phyloP scores from a whole-genome alignment of 78 protist species.

The Guillardia theta region DNA sequence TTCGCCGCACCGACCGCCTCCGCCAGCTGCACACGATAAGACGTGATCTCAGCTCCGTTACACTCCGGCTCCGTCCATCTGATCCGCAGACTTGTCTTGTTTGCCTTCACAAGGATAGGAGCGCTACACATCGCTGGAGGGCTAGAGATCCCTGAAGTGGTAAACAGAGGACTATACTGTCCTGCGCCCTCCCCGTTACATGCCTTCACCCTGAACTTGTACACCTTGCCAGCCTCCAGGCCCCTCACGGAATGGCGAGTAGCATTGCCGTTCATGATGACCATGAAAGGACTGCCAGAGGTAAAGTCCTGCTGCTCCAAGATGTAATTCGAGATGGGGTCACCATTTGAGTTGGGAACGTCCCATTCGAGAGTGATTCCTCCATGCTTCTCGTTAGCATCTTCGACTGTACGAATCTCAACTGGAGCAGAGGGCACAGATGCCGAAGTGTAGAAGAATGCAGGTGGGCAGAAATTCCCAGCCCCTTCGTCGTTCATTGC shows the following conservation, averaged over 20 bases:
- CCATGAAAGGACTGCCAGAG: neutral
- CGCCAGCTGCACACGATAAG: neutral
- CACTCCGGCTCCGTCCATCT: neutral
- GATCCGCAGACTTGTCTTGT: neutral
- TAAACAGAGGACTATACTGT: neutral
- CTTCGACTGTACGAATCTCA: neutral
- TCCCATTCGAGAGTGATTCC: conserved; percentile 3
- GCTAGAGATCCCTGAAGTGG: neutral
- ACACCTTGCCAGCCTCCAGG: neutral
- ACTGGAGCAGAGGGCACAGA: conserved; percentile 12
- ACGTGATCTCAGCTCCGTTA: neutral
- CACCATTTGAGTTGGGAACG: neutral
- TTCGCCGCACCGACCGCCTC: neutral
- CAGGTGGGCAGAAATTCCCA: neutral
- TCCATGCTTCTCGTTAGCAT: neutral
- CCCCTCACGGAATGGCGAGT: neutral
- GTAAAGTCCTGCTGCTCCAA: conserved; percentile 2
- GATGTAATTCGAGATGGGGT: neutral
- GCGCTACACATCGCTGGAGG: neutral
- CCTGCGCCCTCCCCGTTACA: conserved; percentile 15
- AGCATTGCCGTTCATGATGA: neutral
- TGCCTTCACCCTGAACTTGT: conserved; percentile 32
- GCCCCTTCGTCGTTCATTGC: neutral
- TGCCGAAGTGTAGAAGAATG: neutral
- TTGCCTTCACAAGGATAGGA: neutral